Evolutionary conservation across 371 early-diverging fungal genomes (phyloP), one percentile per base, ranked within the genome.

Genomic region (Syncephalastrum monosporum): DNA sequence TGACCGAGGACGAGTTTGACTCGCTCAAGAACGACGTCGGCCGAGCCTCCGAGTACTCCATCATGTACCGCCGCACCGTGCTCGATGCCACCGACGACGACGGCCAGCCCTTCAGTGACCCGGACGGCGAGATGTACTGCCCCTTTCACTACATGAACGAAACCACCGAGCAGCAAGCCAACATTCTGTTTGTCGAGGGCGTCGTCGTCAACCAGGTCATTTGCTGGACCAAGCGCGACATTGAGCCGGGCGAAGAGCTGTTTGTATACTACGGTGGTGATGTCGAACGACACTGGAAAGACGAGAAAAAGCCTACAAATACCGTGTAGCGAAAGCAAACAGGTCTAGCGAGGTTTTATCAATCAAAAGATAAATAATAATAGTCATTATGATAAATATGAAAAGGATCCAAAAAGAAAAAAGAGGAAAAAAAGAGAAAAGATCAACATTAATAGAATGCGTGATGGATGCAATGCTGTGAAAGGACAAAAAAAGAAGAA

Each of bases 71-170:
- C 27, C 77, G 83, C 21, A 92, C 89, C 1, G 88, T 94, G 1
- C 67, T 94, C 45, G 95, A 94, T 69, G 94, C 93, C 5, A 93
- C 94, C 1, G 88, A 93, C 56, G 84, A 83, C 10, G 60, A 83
- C 1, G 94, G 94, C 0, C 62, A 77, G 61, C 89, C 92, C 0
- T 94, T 82, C 50, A 77, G 67, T 2, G 84, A 89, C 50, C 82
- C 82, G 0, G 60, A 78, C 7, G 84, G 87, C 4, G 75, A 71
- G 8, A 67, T 86, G 41, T 89, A 81, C 51, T 94, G 95, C 55
- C 93, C 94, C 4, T 93, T 92, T 59, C 94, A 94, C 64, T 94
- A 89, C 64, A 91, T 94, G 90, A 94, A 94, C 61, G 93, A 93
- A 65, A 82, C 86, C 29, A 65, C 72, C 10, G 68, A 74, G 16